Evolutionary conservation across 1,139 yeast species (phyloP).

Genomic region (Debaryomyces fabryi): DNA sequence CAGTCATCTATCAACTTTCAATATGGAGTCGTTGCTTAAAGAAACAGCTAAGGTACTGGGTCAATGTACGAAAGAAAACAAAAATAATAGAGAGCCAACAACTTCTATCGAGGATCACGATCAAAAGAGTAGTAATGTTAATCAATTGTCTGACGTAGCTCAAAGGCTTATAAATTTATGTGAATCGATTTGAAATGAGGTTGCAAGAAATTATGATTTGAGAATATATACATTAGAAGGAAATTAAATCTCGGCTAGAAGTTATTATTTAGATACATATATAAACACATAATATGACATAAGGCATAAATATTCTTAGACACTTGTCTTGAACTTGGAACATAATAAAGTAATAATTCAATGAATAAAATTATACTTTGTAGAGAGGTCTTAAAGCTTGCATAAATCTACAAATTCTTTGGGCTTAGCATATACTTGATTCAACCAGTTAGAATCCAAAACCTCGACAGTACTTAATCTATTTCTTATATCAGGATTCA

Average conservation of each 20-base stretch:
- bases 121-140: not conserved
- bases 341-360: not conserved
- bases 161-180: not conserved
- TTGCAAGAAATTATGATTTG: not conserved
- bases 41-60: not conserved
- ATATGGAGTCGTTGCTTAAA: not conserved
- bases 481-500: slow-evolving; percentile 34
- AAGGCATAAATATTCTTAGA: not conserved
- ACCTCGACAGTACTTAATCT: slow-evolving; percentile 30
- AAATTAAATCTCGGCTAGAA: not conserved
- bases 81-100: not conserved
- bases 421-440: slow-evolving; percentile 48
- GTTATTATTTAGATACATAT: not conserved
- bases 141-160: not conserved
- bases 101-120: not conserved
- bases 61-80: not conserved
- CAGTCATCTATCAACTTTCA: not conserved
- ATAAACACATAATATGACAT: not conserved
- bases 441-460: slow-evolving; percentile 41
- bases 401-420: slow-evolving; percentile 32
- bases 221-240: not conserved
- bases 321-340: not conserved
- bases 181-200: not conserved
- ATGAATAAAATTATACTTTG: not conserved
- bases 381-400: slow-evolving; percentile 8